Evolutionary conservation across 768 basidiomycete species (phyloP), one percentile per base, ranked within the genome.

Genomic region (Trametes cingulata): DNA sequence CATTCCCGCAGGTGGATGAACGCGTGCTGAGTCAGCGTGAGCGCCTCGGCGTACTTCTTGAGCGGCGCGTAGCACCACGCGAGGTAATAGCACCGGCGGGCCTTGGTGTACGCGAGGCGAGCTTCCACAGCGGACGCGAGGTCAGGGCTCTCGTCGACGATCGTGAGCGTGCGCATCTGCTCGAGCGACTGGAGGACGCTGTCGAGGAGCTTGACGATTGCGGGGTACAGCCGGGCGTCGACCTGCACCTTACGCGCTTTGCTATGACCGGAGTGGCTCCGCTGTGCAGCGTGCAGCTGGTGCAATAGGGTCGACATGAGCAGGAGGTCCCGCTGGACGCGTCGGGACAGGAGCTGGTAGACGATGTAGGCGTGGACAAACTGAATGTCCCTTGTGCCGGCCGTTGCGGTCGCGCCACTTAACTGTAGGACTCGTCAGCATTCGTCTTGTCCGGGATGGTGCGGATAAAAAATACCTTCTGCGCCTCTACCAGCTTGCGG

Each of bases 111-210:
- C 0, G 86, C 82, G 40, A 89, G 73, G 25, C 93, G 78, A 2
- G 85, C 88, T 42, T 97, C 93, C 2, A 94, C 83, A 15, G 85
- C 88, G 5, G 87, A 78, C 0, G 87, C 83, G 5, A 97, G 80
- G 63, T 94, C 91, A 0, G 92, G 87, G 66, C 86, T 91, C 71
- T 94, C 92, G 67, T 96, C 93, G 14, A 96, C 91, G 39, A 94
- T 83, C 52, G 85, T 90, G 57, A 97, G 77, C 6, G 83, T 83
- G 25, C 90, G 80, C 85, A 96, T 90, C 72, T 93, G 91, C 53
- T 85, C 84, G 45, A 97, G 76, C 68, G 88, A 89, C 74, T 96
- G 93, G 19, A 96, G 73, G 29, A 93, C 81, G 2, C 90, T 88
- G 72, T 97, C 95, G 42, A 93, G 83, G 10, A 92, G 76, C 73